Percentiles rank a stretch among this genome's conserved stretches.
These are phyloP conservation scores for Monilinia fructicola DNA, from an alignment of 2,329 filamentous ascomycete species.

Conservation along the genomic window DNA sequence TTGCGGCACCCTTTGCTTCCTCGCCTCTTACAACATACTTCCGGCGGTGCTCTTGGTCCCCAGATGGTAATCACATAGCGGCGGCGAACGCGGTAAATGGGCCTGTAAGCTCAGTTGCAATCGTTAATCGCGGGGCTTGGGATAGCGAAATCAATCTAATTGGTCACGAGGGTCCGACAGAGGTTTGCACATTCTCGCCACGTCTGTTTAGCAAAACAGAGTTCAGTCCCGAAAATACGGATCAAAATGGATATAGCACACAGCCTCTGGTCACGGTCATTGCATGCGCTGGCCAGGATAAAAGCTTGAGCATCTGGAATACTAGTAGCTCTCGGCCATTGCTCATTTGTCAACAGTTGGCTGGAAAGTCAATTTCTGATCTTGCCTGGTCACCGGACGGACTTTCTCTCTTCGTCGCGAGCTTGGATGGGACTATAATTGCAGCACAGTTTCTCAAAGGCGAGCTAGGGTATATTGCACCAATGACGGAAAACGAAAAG, in stretches of 20 bases:
- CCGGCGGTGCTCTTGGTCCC: constrained; percentile 93
- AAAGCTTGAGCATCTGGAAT: constrained; percentile 95
- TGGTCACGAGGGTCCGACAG: constrained; percentile 92
- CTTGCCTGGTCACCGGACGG: constrained; percentile 93
- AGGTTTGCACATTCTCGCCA: constrained; percentile 96
- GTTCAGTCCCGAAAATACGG: constrained; percentile 48
- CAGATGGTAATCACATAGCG: constrained; percentile 94
- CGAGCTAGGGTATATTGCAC: constrained; percentile 86
- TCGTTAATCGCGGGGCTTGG: constrained; percentile 89
- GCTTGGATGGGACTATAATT: constrained; percentile 85
- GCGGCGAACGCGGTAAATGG: constrained; percentile 97
- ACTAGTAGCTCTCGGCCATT: constrained; percentile 91
- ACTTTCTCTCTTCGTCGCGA: constrained; percentile 79
- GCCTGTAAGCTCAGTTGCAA: constrained; percentile 93
- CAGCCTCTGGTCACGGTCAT: constrained; percentile 79
- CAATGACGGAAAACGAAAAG: constrained; percentile 85
- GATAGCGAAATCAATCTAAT: constrained; percentile 97
- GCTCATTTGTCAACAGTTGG: constrained; percentile 84
- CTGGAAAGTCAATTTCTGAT: constrained; percentile 90
- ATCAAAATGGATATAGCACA: constrained; percentile 50
- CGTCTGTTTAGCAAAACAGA: constrained; percentile 78
- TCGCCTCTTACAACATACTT: constrained; percentile 97
- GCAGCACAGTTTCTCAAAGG: constrained; percentile 78
- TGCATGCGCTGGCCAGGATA: constrained; percentile 94
- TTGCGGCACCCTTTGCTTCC: constrained; percentile 80